These are phyloP conservation scores for Stagonosporopsis rhizophila DNA, from an alignment of 2,329 filamentous ascomycete genomes.

Conservation along the genomic window DNA sequence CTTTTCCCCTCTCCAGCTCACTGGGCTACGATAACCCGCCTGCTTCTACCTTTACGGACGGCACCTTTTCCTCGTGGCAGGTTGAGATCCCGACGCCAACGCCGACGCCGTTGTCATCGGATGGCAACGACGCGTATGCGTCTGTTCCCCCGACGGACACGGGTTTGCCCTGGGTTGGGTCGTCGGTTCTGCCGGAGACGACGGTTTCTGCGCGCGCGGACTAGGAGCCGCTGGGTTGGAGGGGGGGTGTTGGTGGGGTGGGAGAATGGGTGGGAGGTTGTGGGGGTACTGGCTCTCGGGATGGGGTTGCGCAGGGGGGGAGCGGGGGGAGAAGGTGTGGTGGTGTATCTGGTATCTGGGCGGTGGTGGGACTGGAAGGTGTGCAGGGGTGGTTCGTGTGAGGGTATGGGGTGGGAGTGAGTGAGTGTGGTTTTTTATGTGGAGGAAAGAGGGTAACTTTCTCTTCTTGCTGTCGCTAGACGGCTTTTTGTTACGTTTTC, in stretches of 20 bases:
- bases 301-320: too few species aligned
- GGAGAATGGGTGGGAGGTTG: too few species aligned
- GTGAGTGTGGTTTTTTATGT: not conserved
- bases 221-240: not conserved
- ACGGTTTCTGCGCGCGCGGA: too few species aligned
- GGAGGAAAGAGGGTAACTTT: not conserved
- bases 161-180: not conserved
- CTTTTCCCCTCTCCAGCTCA: not conserved
- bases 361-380: not conserved
- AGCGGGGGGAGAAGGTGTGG: not conserved
- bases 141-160: too few species aligned
- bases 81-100: not conserved
- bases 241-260: not conserved
- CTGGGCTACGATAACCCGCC: not conserved
- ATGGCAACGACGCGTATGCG: too few species aligned
- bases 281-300: too few species aligned
- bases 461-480: not conserved
- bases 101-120: too few species aligned
- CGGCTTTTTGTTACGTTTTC: not conserved
- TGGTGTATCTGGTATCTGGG: not conserved
- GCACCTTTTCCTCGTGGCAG: too few species aligned
- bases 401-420: not conserved
- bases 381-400: conserved; percentile 1
- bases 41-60: not conserved
- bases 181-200: not conserved